phyloP scores from a whole-genome alignment of 257 asterid genomes.

The Scutellaria minor region DNA sequence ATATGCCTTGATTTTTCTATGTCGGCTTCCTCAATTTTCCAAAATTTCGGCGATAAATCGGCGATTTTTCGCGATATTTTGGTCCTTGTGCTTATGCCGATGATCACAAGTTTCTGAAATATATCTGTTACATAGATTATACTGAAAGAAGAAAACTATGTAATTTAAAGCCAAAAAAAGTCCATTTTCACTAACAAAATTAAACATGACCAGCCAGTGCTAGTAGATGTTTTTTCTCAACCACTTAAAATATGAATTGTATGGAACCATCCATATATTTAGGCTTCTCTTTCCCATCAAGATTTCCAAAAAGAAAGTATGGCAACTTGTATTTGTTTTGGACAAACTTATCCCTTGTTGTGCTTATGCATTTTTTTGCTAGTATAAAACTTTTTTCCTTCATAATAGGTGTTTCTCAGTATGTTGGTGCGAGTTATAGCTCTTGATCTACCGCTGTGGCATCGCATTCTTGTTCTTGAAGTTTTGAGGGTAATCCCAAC shows the following conservation, averaged over 20 bases:
- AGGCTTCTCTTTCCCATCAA: constrained; percentile 19
- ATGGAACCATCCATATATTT: neutral
- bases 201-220: constrained; percentile 10
- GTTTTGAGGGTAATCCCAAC: constrained; percentile 77
- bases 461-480: constrained; percentile 98
- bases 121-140: neutral
- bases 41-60: too few relatives aligned
- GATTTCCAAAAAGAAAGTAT: constrained; percentile 28
- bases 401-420: constrained; percentile 89
- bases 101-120: constrained; percentile 7
- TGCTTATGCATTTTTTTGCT: constrained; percentile 33
- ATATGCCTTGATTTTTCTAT: too few relatives aligned
- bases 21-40: too few relatives aligned
- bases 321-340: neutral
- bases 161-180: neutral
- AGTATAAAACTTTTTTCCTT: constrained; percentile 9
- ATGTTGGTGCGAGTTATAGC: constrained; percentile 84
- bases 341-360: constrained; percentile 21
- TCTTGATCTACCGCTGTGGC: constrained; percentile 97
- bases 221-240: neutral
- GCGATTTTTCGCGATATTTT: too few relatives aligned
- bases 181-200: constrained; percentile 21
- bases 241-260: constrained; percentile 16
- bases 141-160: constrained; percentile 7
- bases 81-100: neutral